A percentile compares a stretch with the other conserved stretches of the same genome.
Conservation (phyloP, 805 yeast genomes). For the Kodamaea leandrae region DNA sequence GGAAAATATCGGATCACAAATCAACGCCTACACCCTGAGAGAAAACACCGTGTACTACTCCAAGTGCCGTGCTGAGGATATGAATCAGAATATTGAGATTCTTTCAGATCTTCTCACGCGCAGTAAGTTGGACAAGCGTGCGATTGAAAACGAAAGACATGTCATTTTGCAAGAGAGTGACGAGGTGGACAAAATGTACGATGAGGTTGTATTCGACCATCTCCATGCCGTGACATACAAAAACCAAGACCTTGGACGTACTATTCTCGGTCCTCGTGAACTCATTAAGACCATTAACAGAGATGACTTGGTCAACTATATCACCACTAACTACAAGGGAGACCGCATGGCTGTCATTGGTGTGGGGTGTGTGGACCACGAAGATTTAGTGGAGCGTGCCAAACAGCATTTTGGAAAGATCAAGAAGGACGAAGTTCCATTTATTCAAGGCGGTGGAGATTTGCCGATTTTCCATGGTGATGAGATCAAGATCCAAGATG, state of each 20-base stretch:
- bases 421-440: conserved; percentile 55
- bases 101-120: conserved; percentile 85
- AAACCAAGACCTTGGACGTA: conserved; percentile 92
- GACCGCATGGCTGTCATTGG: conserved; percentile 98
- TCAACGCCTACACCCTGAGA: conserved; percentile 97
- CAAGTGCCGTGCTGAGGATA: conserved; percentile 75
- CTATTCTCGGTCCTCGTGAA: conserved; percentile 91
- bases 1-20: conserved; percentile 94
- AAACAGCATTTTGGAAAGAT: conserved; percentile 73
- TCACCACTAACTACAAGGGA: conserved; percentile 83
- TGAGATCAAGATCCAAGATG: conserved; percentile 81
- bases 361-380: conserved; percentile 91
- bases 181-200: conserved; percentile 97
- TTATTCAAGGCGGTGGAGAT: conserved; percentile 72
- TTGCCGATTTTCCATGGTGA: conserved; percentile 81
- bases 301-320: conserved; percentile 74
- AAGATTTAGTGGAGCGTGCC: conserved; percentile 74
- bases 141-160: conserved; percentile 94
- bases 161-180: conserved; percentile 96
- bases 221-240: conserved; percentile 88
- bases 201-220: conserved; percentile 96
- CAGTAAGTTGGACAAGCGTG: conserved; percentile 75
- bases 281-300: conserved; percentile 79
- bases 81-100: conserved; percentile 83
- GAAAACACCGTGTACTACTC: conserved; percentile 98